These are phyloP conservation scores for Schizosaccharomyces osmophilus DNA, from an alignment of 805 yeast genomes.

Conservation along the genomic window DNA sequence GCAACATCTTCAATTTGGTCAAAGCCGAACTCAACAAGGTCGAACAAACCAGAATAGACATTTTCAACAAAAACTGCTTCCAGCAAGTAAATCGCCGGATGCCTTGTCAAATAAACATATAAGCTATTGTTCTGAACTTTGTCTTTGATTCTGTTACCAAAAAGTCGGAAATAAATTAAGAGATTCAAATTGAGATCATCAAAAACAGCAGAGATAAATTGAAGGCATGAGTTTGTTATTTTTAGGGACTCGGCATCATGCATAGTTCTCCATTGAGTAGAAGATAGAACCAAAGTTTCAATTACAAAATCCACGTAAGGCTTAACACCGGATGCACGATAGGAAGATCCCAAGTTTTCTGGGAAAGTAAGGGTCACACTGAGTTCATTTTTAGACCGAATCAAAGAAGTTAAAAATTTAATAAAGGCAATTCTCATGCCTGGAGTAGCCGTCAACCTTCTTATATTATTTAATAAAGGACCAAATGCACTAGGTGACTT, in stretches of 20 bases:
- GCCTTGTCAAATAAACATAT: background rate
- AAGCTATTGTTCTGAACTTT: background rate
- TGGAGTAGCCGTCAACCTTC: background rate
- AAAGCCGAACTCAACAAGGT: background rate
- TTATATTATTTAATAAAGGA: background rate
- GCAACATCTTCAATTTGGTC: background rate
- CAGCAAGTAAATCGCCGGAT: background rate
- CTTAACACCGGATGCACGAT: background rate
- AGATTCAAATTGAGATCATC: background rate
- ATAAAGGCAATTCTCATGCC: background rate
- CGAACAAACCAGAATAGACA: background rate
- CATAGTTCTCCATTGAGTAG: background rate
- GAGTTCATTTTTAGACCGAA: background rate
- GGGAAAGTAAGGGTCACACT: background rate
- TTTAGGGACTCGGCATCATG: background rate
- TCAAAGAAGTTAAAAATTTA: background rate
- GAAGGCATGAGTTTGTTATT: background rate
- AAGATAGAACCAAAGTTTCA: background rate
- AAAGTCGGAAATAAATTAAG: background rate
- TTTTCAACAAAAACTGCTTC: background rate
- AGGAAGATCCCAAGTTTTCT: background rate
- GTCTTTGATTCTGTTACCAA: background rate
- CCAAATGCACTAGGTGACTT: background rate
- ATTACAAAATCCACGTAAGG: constrained; percentile 1
- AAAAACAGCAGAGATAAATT: background rate